Evolutionary conservation across 768 basidiomycete genomes (phyloP).

Genomic region (Kwoniella dejecticola): DNA sequence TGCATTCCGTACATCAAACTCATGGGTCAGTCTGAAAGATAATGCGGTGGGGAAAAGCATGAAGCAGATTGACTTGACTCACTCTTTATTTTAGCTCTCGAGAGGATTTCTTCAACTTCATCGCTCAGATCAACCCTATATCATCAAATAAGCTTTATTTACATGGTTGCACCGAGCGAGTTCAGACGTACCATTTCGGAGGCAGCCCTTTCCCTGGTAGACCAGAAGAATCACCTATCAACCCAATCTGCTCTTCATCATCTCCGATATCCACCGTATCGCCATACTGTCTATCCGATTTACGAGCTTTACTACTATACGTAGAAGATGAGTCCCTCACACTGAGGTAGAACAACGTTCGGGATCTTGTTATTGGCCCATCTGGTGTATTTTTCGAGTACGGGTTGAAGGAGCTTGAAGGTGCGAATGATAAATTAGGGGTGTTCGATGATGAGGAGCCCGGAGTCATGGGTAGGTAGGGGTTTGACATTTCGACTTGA

Average conservation of each 20-base stretch:
- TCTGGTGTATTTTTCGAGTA: background rate
- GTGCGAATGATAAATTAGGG: background rate
- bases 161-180: background rate
- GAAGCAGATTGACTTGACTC: slow-evolving; percentile 49
- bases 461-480: slow-evolving; percentile 23
- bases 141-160: background rate
- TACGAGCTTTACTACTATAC: slow-evolving; percentile 21
- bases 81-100: slow-evolving; percentile 75
- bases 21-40: no score
- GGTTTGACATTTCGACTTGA: slow-evolving; percentile 20
- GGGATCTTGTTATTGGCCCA: slow-evolving; percentile 65
- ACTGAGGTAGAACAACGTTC: slow-evolving; percentile 90
- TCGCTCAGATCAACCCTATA: slow-evolving; percentile 88
- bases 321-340: slow-evolving; percentile 65
- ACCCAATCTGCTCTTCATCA: slow-evolving; percentile 66
- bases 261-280: slow-evolving; percentile 47
- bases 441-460: slow-evolving; percentile 10
- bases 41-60: no score
- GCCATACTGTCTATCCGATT: slow-evolving; percentile 31
- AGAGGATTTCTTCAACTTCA: slow-evolving; percentile 79
- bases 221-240: slow-evolving; percentile 58
- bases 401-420: slow-evolving; percentile 4
- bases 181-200: slow-evolving; percentile 75
- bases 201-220: slow-evolving; percentile 66
- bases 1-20: slow-evolving; percentile 51